Percentiles rank a stretch among this genome's conserved stretches.
phyloP scores from a whole-genome alignment of 306 rosid species.

The Castanopsis chinensis region DNA sequence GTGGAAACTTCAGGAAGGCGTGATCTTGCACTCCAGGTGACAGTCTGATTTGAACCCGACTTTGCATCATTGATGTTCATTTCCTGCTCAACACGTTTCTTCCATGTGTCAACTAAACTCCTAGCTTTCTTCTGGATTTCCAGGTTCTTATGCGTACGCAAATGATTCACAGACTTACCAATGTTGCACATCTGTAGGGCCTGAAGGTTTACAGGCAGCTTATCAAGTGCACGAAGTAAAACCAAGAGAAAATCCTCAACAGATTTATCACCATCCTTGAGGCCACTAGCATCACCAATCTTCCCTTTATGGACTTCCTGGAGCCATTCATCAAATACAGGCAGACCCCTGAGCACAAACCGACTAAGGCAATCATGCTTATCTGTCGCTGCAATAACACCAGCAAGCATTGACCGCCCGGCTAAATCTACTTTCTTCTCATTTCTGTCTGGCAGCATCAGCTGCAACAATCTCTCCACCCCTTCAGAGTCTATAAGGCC shows the following conservation, averaged over 20 bases:
- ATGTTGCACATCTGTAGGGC: constrained; percentile 80
- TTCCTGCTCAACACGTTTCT: constrained; percentile 85
- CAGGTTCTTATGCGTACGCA: constrained; percentile 68
- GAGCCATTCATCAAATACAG: constrained; percentile 87
- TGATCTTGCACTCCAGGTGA: constrained; percentile 61
- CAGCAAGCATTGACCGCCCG: constrained; percentile 70
- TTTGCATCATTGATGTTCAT: constrained; percentile 75
- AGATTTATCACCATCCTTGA: constrained; percentile 66
- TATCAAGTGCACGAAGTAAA: constrained; percentile 86
- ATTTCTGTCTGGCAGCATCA: constrained; percentile 63
- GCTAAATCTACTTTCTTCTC: constrained; percentile 78
- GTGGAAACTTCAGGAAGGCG: constrained; percentile 56
- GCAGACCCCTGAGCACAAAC: constrained; percentile 76
- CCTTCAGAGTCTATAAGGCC: constrained; percentile 72
- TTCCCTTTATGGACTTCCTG: constrained; percentile 89
- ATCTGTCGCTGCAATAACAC: constrained; percentile 73
- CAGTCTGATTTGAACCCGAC: constrained; percentile 53
- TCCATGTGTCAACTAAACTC: constrained; percentile 89
- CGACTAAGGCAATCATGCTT: constrained; percentile 63
- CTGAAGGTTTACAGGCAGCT: constrained; percentile 83
- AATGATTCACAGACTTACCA: constrained; percentile 87
- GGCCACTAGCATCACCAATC: constrained; percentile 50
- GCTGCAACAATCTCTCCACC: constrained; percentile 76
- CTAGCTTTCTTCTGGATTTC: constrained; percentile 92
- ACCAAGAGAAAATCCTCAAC: constrained; percentile 81